Evolutionary conservation across 108 stramenopile genomes (phyloP).

Genomic region (Epipyxis sp.): DNA sequence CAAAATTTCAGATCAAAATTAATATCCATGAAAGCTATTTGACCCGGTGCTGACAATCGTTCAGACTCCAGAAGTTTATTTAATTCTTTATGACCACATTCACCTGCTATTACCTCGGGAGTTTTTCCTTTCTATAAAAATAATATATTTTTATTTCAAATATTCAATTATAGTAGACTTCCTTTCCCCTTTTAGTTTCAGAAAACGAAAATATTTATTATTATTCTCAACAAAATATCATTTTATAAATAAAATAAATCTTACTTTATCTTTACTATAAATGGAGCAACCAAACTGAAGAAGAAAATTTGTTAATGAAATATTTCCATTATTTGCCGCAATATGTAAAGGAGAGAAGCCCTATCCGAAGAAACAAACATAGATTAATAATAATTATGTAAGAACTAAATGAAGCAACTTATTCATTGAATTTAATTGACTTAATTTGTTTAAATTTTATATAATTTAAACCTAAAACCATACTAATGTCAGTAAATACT

Average conservation of each 20-base stretch:
- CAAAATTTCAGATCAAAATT: no score
- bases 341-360: conserved; percentile 11
- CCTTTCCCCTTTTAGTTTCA: no score
- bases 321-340: background rate
- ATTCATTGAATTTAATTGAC: background rate
- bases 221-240: background rate
- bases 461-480: no score
- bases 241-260: background rate
- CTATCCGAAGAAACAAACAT: background rate
- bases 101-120: background rate
- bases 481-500: no score
- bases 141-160: no score
- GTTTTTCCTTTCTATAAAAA: background rate
- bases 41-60: conserved; percentile 1
- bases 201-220: no score
- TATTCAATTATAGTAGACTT: no score
- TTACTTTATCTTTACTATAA: background rate
- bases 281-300: conserved; percentile 16
- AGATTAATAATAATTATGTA: background rate
- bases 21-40: background rate
- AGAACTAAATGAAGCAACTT: background rate
- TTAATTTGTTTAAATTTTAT: background rate
- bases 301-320: background rate
- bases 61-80: background rate
- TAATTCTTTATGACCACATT: background rate